Evolutionary conservation across 371 early-diverging fungal genomes (phyloP), one percentile per base, ranked within the genome.

Genomic region (Apophysomyces sp.): DNA sequence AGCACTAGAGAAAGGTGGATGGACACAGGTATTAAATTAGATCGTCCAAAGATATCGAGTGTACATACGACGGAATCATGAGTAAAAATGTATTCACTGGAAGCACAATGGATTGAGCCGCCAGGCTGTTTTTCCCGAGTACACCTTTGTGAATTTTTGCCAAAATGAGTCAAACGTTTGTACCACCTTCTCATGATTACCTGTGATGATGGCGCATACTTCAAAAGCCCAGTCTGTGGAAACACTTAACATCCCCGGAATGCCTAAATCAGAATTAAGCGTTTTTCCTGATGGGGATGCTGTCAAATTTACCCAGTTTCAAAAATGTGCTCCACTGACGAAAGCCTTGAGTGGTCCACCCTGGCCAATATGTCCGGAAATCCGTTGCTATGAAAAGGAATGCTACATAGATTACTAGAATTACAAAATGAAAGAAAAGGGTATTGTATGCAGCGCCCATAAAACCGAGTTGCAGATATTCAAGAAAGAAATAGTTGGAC

Each of bases 181-280:
- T 5, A 13, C 11, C 11, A 37, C 12, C 37, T 13, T 37, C 15
- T 37, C 37, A 13, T 37, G n/a, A 2, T 55, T 58, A 66, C 66
- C 78, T 18, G 80, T 64, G 16, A 74, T 32, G 11, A 80, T 63
- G n/a, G 77, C 80, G 59, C 80, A 80, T 5, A 80, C 69, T 66
- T 80, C 80, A 54, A 80, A 80, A 0, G 80, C 80, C 80, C 80
- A 80, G 36, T 80, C 80, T 0, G 75, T 74, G 1, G 74, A 68
- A 1, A 76, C 71, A 58, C 80, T 80, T 15, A 80, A 49, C 80
- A 80, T 80, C 0, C 80, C 80, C 6, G 80, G 80, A 55, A 80
- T 66, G 29, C 77, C 77, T 77, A 21, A 28, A 31, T 8, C 12
- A 31, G 31, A 13, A 26, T 31, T 12, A 37, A 26, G 30, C 52